phyloP scores from a whole-genome alignment of 352 stramenopile genomes.

The Stramenopiles sp. region DNA sequence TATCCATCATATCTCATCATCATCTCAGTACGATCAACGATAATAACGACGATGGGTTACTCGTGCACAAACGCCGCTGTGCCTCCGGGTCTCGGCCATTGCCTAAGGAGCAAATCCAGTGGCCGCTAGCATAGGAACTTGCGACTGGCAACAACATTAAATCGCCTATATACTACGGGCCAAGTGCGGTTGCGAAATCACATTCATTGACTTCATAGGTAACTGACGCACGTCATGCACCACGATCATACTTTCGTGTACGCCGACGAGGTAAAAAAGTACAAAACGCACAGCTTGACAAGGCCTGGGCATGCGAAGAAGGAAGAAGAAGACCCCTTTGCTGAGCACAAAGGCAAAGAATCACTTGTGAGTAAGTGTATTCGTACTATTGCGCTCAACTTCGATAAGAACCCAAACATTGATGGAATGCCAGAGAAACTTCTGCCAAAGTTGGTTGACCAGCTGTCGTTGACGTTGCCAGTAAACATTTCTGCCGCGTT shows the following conservation, averaged over 20 bases:
- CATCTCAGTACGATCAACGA: no score
- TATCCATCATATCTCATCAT: no score
- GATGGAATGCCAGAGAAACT: constrained; percentile 47
- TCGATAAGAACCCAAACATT: constrained; percentile 37
- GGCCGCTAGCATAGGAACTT: no score
- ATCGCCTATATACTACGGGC: no score
- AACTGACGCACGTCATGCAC: constrained; percentile 45
- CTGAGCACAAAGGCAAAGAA: constrained; percentile 16
- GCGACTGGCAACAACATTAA: no score
- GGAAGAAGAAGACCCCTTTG: constrained; percentile 13
- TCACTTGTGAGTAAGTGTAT: constrained; percentile 28
- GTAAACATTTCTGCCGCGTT: constrained; percentile 46
- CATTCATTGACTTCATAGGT: no score
- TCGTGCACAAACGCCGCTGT: no score
- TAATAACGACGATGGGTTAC: no score
- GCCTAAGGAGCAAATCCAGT: no score
- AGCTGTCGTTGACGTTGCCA: constrained; percentile 53
- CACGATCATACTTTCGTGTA: constrained; percentile 40
- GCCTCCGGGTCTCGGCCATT: no score
- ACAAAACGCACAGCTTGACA: constrained; percentile 38
- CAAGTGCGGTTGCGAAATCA: no score
- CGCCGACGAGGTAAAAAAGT: constrained; percentile 53
- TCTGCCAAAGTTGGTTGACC: constrained; percentile 47
- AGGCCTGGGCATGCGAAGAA: constrained; percentile 17
- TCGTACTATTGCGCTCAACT: constrained; percentile 28